phyloP scores from a whole-genome alignment of 352 stramenopile species.

The Phytophthora chlamydospora region DNA sequence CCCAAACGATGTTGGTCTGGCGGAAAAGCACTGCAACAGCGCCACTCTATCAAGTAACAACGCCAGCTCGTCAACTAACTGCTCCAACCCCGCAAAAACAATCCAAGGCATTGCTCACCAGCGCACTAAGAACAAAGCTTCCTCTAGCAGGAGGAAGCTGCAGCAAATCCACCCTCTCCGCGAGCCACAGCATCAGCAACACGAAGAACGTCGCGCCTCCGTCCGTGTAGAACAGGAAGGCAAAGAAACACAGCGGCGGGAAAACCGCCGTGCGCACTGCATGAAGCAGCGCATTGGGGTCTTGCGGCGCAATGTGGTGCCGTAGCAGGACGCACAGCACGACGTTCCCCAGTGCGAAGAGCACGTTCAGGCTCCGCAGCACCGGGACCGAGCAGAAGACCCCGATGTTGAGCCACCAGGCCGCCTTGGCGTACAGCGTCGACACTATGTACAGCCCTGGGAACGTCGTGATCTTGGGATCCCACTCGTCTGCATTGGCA shows the following conservation, averaged over 20 bases:
- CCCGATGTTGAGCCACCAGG: constrained; percentile 13
- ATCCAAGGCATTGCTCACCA: constrained; percentile 37
- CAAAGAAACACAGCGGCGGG: constrained; percentile 88
- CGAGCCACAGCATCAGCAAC: constrained; percentile 80
- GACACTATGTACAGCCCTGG: constrained; percentile 85
- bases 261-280: constrained; percentile 77
- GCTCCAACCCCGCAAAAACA: background rate
- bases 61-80: constrained; percentile 13
- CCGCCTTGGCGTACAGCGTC: constrained; percentile 43
- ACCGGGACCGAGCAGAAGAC: constrained; percentile 65
- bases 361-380: constrained; percentile 80
- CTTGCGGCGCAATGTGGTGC: constrained; percentile 39
- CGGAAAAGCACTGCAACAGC: constrained; percentile 82
- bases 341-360: constrained; percentile 73
- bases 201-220: constrained; percentile 87
- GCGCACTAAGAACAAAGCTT: constrained; percentile 64
- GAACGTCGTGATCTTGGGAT: constrained; percentile 94
- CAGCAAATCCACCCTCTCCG: constrained; percentile 54
- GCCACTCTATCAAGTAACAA: constrained; percentile 50
- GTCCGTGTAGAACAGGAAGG: constrained; percentile 93
- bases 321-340: constrained; percentile 61
- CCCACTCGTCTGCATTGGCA: constrained; percentile 70
- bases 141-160: constrained; percentile 36
- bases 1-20: constrained; percentile 93
- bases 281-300: constrained; percentile 64